Conservation (phyloP, 805 yeast genomes). For the Vanderwaltozyma tropicalis region DNA sequence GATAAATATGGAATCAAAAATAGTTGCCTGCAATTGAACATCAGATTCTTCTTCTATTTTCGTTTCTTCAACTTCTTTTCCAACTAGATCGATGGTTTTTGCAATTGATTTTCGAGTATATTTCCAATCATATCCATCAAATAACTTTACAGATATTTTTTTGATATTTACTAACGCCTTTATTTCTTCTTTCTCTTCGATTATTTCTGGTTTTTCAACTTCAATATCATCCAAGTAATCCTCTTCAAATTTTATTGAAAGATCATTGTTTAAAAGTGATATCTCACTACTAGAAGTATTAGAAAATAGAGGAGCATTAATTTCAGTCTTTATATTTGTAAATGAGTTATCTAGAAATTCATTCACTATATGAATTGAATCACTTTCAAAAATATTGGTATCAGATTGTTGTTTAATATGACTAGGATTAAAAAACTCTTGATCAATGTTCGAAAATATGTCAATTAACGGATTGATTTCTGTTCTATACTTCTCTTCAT, state of each 20-base stretch:
- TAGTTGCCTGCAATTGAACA: constrained; percentile 9
- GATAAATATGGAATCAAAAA: constrained; percentile 69
- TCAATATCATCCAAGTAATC: constrained; percentile 10
- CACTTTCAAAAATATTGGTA: constrained; percentile 11
- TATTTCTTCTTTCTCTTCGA: background rate
- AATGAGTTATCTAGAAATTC: constrained; percentile 8
- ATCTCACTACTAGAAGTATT: background rate
- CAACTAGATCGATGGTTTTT: constrained; percentile 55
- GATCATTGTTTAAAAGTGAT: background rate
- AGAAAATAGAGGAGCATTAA: background rate
- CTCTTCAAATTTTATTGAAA: constrained; percentile 7
- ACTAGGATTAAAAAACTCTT: constrained; percentile 12
- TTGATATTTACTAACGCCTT: constrained; percentile 18
- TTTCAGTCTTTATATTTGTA: no score
- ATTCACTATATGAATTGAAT: constrained; percentile 9
- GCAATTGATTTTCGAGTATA: constrained; percentile 58
- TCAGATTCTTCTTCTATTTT: constrained; percentile 4
- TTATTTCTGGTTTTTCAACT: background rate
- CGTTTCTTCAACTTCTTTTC: constrained; percentile 27
- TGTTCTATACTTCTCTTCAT: constrained; percentile 46
- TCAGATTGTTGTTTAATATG: constrained; percentile 8
- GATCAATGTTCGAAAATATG: constrained; percentile 33
- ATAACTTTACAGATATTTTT: constrained; percentile 39
- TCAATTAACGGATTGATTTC: constrained; percentile 27
- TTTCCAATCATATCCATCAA: constrained; percentile 92